Percentiles rank a stretch among this genome's conserved stretches.
These are phyloP conservation scores for Mycoemilia scoparia DNA, from an alignment of 192 early-diverging fungal species.

Conservation along the genomic window DNA sequence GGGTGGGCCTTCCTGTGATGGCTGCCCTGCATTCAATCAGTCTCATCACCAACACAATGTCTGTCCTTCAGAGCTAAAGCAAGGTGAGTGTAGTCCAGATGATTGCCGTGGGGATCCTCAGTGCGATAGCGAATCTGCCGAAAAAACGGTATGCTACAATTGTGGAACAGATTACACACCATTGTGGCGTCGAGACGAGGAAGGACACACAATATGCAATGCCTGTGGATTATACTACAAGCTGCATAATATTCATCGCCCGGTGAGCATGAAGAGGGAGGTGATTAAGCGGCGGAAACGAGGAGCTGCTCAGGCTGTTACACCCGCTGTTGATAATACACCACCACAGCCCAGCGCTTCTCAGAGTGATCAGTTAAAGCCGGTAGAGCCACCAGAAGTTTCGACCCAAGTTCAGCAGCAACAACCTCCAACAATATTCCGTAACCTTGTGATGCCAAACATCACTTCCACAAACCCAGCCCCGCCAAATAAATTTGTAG, in stretches of 20 bases:
- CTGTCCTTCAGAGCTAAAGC: too few species aligned
- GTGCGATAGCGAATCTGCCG: too few species aligned
- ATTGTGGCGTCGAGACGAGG: slow-evolving; percentile 52
- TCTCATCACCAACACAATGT: slow-evolving; percentile 25
- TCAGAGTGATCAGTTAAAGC: neutral
- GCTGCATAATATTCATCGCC: slow-evolving; percentile 55
- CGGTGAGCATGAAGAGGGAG: slow-evolving; percentile 47
- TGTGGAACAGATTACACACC: slow-evolving; percentile 51
- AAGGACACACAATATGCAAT: slow-evolving; percentile 64
- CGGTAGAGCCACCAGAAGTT: too few species aligned
- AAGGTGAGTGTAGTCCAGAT: too few species aligned
- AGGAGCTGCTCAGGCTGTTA: slow-evolving; percentile 8
- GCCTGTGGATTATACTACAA: slow-evolving; percentile 84
- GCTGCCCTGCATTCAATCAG: slow-evolving; percentile 61
- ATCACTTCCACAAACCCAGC: too few species aligned
- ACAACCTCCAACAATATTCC: neutral
- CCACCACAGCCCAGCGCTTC: neutral
- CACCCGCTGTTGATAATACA: too few species aligned
- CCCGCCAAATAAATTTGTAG: too few species aligned
- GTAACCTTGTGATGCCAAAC: neutral
- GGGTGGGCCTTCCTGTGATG: slow-evolving; percentile 48
- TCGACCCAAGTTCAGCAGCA: too few species aligned
- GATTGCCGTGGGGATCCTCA: too few species aligned
- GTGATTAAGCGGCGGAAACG: slow-evolving; percentile 54
- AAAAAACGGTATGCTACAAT: slow-evolving; percentile 45